phyloP scores from a whole-genome alignment of 148 eudicot genomes.

The Dysphania ambrosioides region DNA sequence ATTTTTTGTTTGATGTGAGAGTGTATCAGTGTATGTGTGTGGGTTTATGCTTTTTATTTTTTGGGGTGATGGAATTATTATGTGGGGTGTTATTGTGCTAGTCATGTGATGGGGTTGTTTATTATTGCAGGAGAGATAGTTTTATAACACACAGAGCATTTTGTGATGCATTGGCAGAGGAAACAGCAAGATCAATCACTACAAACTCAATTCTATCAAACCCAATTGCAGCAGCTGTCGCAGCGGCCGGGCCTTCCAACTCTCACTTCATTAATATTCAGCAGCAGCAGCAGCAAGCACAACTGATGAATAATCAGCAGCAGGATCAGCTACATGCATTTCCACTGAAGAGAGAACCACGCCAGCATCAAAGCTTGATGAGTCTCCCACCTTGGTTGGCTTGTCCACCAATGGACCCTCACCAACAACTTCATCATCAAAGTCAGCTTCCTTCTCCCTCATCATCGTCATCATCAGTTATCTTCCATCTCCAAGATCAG shows the following conservation, averaged over 20 bases:
- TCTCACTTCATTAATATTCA: slow-evolving; percentile 32
- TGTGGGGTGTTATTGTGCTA: slow-evolving; percentile 2
- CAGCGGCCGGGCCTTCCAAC: slow-evolving; percentile 25
- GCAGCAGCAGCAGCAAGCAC: slow-evolving; percentile 30
- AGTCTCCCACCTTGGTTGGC: slow-evolving; percentile 63
- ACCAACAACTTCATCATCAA: slow-evolving; percentile 19
- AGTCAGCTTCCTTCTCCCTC: slow-evolving; percentile 8
- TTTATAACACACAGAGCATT: slow-evolving; percentile 98
- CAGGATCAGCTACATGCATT: slow-evolving; percentile 31
- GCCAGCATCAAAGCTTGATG: slow-evolving; percentile 31
- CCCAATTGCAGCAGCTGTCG: slow-evolving; percentile 21
- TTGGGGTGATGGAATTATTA: slow-evolving; percentile 6
- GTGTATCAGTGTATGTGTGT: not conserved
- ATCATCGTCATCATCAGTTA: slow-evolving; percentile 22
- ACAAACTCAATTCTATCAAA: slow-evolving; percentile 33
- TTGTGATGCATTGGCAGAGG: slow-evolving; percentile 93
- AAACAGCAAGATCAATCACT: slow-evolving; percentile 58
- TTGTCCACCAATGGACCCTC: slow-evolving; percentile 32
- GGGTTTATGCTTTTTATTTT: not conserved
- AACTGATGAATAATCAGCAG: slow-evolving; percentile 24
- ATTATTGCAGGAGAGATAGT: slow-evolving; percentile 75
- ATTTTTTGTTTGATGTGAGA: slow-evolving; percentile 16
- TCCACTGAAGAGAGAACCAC: slow-evolving; percentile 55
- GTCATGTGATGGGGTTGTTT: slow-evolving; percentile 6
- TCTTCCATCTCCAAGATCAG: slow-evolving; percentile 28